A percentile compares a stretch with the other conserved stretches of the same genome.
Evolutionary conservation across 1,139 yeast species (phyloP).

Genomic region (Debaryomyces coudertii): DNA sequence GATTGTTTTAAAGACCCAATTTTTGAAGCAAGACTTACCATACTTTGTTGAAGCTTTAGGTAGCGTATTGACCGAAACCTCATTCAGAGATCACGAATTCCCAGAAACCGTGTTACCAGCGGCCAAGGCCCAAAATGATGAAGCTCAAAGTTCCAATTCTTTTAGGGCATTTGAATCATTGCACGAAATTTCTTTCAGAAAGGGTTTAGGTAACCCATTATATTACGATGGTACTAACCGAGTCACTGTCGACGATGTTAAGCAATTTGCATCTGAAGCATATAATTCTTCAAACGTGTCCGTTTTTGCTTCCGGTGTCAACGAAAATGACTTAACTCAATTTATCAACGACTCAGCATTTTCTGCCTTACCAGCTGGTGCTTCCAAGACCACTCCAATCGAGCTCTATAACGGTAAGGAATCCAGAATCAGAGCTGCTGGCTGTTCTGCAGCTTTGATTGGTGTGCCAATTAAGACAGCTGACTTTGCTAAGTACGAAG

Average conservation of each 20-base stretch:
- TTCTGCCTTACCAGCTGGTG: slow-evolving; percentile 61
- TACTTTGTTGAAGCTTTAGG: slow-evolving; percentile 88
- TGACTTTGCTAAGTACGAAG: slow-evolving; percentile 70
- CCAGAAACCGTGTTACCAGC: slow-evolving; percentile 81
- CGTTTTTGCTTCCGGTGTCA: slow-evolving; percentile 75
- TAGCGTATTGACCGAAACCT: slow-evolving; percentile 70
- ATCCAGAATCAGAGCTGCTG: slow-evolving; percentile 70
- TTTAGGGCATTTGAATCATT: slow-evolving; percentile 76
- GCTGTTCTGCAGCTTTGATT: slow-evolving; percentile 72
- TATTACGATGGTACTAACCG: slow-evolving; percentile 66
- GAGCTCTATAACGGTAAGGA: slow-evolving; percentile 65
- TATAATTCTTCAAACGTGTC: slow-evolving; percentile 74
- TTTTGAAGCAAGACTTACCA: slow-evolving; percentile 87
- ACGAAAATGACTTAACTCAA: slow-evolving; percentile 65
- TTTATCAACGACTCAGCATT: slow-evolving; percentile 73
- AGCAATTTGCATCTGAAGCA: slow-evolving; percentile 65
- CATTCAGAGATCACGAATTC: slow-evolving; percentile 82
- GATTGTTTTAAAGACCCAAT: slow-evolving; percentile 75
- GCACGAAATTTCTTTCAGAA: slow-evolving; percentile 82
- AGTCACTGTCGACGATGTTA: slow-evolving; percentile 67
- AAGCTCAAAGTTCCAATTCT: slow-evolving; percentile 54
- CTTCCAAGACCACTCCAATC: slow-evolving; percentile 48
- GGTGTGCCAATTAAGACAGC: slow-evolving; percentile 76
- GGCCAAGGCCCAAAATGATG: slow-evolving; percentile 57
- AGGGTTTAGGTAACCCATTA: slow-evolving; percentile 86